Conservation (phyloP, 306 rosid genomes). For the Hippophae tibetana region DNA sequence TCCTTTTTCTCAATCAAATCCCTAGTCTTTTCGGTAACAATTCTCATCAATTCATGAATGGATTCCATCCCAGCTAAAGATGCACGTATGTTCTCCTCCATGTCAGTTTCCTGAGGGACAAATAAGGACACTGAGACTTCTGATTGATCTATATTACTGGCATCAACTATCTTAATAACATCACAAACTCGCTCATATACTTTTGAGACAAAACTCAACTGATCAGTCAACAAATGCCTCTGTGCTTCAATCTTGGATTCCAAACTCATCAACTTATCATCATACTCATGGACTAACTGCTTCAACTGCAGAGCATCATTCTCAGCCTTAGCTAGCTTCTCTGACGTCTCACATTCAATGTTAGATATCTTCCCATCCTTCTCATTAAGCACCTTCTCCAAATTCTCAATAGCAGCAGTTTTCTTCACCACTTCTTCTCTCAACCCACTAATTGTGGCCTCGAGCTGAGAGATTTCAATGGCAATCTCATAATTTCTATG, state of each 20-base stretch:
- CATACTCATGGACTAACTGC: constrained; percentile 49
- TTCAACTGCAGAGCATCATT: constrained; percentile 50
- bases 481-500: constrained; percentile 94
- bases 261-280: constrained; percentile 46
- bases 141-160: constrained; percentile 45
- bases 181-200: constrained; percentile 65
- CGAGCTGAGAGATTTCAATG: constrained; percentile 92
- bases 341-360: constrained; percentile 37
- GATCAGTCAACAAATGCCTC: constrained; percentile 71
- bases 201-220: constrained; percentile 62
- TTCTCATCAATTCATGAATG: constrained; percentile 48
- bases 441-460: constrained; percentile 67
- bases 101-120: constrained; percentile 78
- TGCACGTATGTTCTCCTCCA: constrained; percentile 80
- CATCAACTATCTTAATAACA: constrained; percentile 51
- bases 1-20: constrained; percentile 58
- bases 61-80: constrained; percentile 96
- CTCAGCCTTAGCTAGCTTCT: constrained; percentile 41
- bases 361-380: constrained; percentile 51
- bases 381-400: constrained; percentile 50
- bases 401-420: constrained; percentile 35
- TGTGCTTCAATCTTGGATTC: constrained; percentile 48
- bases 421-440: constrained; percentile 73
- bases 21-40: constrained; percentile 54
- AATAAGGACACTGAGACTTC: constrained; percentile 63